Evolutionary conservation across 1,284 basidiomycete species (phyloP).

Genomic region (Puccinia polysora): DNA sequence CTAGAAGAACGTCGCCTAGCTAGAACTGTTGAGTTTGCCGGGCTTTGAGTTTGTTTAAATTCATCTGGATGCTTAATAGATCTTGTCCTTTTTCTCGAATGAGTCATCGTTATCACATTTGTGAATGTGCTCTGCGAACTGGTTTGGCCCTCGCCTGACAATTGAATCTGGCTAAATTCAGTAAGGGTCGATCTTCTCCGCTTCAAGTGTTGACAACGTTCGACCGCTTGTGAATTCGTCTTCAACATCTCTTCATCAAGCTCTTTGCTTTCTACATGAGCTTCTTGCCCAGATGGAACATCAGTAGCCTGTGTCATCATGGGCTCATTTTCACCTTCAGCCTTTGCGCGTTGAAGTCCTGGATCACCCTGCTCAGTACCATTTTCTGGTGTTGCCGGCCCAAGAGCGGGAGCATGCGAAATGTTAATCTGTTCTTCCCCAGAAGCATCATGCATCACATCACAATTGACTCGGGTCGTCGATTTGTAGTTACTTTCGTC

Average conservation of each 20-base stretch:
- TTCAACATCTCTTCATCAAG: not conserved
- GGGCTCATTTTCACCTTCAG: slow-evolving; percentile 4
- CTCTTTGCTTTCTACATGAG: too few relatives aligned
- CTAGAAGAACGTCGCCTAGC: too few relatives aligned
- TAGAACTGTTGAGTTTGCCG: too few relatives aligned
- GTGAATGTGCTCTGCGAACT: not conserved
- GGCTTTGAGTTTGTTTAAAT: too few relatives aligned
- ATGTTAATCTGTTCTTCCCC: too few relatives aligned
- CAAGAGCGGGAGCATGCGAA: not conserved
- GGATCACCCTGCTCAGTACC: not conserved
- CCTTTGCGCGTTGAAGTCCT: not conserved
- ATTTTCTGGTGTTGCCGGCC: not conserved
- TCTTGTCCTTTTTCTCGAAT: slow-evolving; percentile 11
- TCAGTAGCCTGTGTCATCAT: slow-evolving; percentile 9
- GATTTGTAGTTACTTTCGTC: too few relatives aligned
- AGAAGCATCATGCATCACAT: too few relatives aligned
- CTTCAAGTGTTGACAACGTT: not conserved
- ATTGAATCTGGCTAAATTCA: not conserved
- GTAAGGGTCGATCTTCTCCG: not conserved
- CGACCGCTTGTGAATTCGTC: not conserved
- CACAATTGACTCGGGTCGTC: too few relatives aligned
- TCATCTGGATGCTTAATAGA: too few relatives aligned
- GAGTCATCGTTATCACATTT: not conserved
- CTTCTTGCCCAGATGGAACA: not conserved
- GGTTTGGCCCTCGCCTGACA: not conserved